Base-by-base conservation (phyloP, 2,329 filamentous ascomycete species). In the Dothidotthia symphoricarpi region DNA sequence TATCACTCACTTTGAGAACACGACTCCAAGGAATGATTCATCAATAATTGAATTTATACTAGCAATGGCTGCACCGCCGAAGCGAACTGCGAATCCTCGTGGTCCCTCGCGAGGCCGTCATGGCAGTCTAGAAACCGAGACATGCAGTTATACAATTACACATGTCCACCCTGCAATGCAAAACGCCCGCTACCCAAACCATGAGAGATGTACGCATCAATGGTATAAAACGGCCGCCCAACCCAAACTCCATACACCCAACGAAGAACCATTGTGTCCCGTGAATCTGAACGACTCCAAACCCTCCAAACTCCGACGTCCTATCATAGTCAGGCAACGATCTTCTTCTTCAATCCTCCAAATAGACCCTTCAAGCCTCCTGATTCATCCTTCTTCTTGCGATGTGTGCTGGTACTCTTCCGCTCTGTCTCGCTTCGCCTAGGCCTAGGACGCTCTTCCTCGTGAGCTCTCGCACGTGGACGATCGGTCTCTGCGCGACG, bases 301-400 rank as follows among this genome's bases (percentile, higher is more conserved):
- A 27, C 4, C 12, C 12, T 14, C 12, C 25, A 12, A 27, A 27
- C 11, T 14, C 12, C 25, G 13, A 27, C 12, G 25, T 27, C 13
- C 4, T 27, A 6, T 6, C 25, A 27, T 6, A 27, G 11, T 10
- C n/a, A 28, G 24, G 7, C 19, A 3, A 29, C 10, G 27, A 52
- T 22, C 17, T 54, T 52, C 46, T 51, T 61, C 53, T 59, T 61
- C 16, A 64, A 49, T 0, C 61, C 55, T n/a, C 60, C 59, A 36
- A 64, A 55, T 11, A 64, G 34, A 1, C 58, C 49, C 38, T 61
- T 65, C 4, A 65, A 35, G 4, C 55, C 55, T 5, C 55, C 49
- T 12, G 53, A 44, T 16, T 62, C 56, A 24, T 61, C 54, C 39
- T 56, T 64, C 53, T 55, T 64, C 43, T 52, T 59, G 9, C 56